Evolutionary conservation across 176 grass and related monocot genomes (phyloP).

Genomic region (maize (Zea mays)): DNA sequence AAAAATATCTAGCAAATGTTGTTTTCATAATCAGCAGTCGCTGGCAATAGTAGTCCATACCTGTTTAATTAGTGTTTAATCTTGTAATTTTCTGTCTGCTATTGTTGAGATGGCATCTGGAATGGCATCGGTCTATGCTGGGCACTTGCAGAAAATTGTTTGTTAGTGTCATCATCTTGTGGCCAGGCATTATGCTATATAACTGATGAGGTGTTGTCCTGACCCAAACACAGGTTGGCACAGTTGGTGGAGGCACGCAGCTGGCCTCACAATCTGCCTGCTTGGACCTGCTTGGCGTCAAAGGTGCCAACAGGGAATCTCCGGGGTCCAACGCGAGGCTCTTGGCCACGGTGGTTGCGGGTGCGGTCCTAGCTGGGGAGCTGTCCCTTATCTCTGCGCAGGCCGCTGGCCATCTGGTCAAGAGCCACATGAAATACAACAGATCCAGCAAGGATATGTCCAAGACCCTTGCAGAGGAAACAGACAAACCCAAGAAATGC

Average conservation of each 20-base stretch:
- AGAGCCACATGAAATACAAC: slow-evolving; percentile 98
- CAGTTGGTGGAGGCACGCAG: slow-evolving; percentile 86
- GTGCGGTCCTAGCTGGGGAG: slow-evolving; percentile 85
- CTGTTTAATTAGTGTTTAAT: slow-evolving; percentile 36
- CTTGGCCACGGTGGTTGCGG: slow-evolving; percentile 71
- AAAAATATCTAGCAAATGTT: slow-evolving; percentile 3
- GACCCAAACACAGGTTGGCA: slow-evolving; percentile 71
- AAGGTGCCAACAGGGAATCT: slow-evolving; percentile 71
- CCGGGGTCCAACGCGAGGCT: slow-evolving; percentile 83
- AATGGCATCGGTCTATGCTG: neutral
- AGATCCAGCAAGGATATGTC: slow-evolving; percentile 75
- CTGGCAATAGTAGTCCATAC: neutral
- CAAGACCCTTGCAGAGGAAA: slow-evolving; percentile 33
- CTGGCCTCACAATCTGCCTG: slow-evolving; percentile 89
- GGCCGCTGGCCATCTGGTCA: slow-evolving; percentile 83
- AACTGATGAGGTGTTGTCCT: slow-evolving; percentile 34
- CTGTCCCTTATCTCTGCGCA: slow-evolving; percentile 88
- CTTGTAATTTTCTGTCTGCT: slow-evolving; percentile 18
- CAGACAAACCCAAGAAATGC: neutral
- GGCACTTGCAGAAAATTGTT: slow-evolving; percentile 30
- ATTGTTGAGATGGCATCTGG: slow-evolving; percentile 4
- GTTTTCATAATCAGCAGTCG: slow-evolving; percentile 30
- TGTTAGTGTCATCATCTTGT: slow-evolving; percentile 33
- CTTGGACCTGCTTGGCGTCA: slow-evolving; percentile 81
- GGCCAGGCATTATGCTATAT: slow-evolving; percentile 15